Evolutionary conservation across 176 grass and related monocot species (phyloP).

Genomic region (Cocos nucifera): DNA sequence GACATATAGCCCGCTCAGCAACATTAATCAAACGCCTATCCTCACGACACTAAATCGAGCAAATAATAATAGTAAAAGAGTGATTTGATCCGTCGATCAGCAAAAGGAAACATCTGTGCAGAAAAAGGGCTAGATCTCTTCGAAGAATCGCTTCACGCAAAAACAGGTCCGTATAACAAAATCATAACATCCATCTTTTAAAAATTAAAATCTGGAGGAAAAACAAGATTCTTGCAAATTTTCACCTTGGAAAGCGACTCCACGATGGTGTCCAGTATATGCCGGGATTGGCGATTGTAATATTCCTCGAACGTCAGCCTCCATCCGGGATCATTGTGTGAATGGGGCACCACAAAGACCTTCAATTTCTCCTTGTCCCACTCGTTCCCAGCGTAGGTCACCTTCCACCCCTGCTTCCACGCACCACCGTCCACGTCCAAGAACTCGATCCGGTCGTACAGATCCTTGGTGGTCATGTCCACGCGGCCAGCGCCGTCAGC

Average conservation of each 20-base stretch:
- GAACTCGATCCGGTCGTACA: slow-evolving; percentile 92
- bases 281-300: slow-evolving; percentile 67
- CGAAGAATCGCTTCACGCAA: too few relatives aligned
- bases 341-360: slow-evolving; percentile 95
- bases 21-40: too few relatives aligned
- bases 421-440: slow-evolving; percentile 77
- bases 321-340: slow-evolving; percentile 96
- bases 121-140: too few relatives aligned
- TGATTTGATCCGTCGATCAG: too few relatives aligned
- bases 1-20: too few relatives aligned
- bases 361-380: slow-evolving; percentile 89
- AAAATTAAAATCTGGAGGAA: neutral
- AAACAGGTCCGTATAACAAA: too few relatives aligned
- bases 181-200: neutral
- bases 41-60: too few relatives aligned
- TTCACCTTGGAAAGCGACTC: slow-evolving; percentile 80
- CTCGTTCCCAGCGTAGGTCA: slow-evolving; percentile 66
- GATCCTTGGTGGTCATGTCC: slow-evolving; percentile 81
- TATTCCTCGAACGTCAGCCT: slow-evolving; percentile 92
- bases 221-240: neutral
- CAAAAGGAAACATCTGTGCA: too few relatives aligned
- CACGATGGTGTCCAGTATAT: slow-evolving; percentile 85
- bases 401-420: slow-evolving; percentile 97
- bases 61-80: too few relatives aligned
- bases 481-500: slow-evolving; percentile 18